phyloP scores from a whole-genome alignment of 495 filamentous ascomycete species.

The Cetradonia linearis region DNA sequence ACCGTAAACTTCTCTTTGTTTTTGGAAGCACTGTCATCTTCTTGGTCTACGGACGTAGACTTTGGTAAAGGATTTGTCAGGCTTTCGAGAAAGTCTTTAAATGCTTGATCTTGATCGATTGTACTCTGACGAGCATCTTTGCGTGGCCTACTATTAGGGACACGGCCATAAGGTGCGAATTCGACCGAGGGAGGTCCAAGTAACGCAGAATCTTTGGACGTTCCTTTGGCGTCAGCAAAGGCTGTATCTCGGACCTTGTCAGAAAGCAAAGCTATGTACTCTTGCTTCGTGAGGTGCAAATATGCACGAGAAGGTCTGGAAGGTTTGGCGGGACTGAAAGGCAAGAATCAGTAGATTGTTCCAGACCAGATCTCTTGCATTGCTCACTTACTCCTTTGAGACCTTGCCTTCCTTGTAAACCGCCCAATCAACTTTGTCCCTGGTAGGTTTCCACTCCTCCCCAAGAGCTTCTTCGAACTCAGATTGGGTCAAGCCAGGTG shows the following conservation, averaged over 20 bases:
- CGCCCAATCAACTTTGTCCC: conserved; percentile 76
- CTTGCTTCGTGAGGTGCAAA: conserved; percentile 55
- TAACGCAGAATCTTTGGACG: conserved; percentile 54
- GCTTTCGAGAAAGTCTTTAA: conserved; percentile 82
- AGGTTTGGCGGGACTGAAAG: conserved; percentile 58
- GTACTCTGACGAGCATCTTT: conserved; percentile 81
- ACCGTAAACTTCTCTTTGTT: conserved; percentile 57
- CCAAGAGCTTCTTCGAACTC: conserved; percentile 69
- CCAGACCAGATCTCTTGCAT: not conserved
- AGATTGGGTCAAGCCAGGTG: conserved; percentile 69
- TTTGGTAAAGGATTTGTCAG: conserved; percentile 67
- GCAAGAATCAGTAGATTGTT: conserved; percentile 3
- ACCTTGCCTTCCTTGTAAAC: conserved; percentile 71
- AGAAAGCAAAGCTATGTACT: conserved; percentile 49
- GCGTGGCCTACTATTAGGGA: conserved; percentile 57
- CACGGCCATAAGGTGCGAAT: conserved; percentile 70
- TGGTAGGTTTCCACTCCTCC: conserved; percentile 70
- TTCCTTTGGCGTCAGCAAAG: conserved; percentile 67
- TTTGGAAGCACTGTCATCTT: conserved; percentile 44
- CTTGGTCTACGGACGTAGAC: conserved; percentile 39
- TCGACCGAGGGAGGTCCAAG: conserved; percentile 68
- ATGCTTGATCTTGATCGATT: conserved; percentile 91
- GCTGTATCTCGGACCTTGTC: conserved; percentile 52
- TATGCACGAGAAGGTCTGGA: conserved; percentile 71
- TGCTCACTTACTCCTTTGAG: conserved; percentile 62